A percentile compares a stretch with the other conserved stretches of the same genome.
Conservation (phyloP, 139 green algal species). For the Chlorella sorokiniana region DNA sequence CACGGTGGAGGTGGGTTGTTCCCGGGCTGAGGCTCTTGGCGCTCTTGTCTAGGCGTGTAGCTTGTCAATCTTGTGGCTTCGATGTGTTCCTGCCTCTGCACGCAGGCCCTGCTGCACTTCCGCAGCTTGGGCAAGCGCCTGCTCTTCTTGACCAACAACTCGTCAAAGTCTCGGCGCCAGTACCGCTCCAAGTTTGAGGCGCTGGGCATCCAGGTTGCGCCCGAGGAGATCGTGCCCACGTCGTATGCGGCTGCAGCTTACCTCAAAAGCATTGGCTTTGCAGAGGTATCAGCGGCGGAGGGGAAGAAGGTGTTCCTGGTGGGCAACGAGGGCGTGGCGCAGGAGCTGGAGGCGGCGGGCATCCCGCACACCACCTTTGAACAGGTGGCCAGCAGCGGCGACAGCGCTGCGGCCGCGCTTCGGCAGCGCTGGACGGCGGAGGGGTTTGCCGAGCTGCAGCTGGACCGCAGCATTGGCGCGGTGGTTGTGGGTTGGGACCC, state of each 20-base stretch:
- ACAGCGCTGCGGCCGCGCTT: constrained; percentile 7
- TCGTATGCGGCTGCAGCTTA: constrained; percentile 73
- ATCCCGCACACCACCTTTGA: constrained; percentile 39
- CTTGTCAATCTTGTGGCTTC: too few relatives aligned
- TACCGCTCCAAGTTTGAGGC: constrained; percentile 58
- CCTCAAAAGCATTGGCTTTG: constrained; percentile 57
- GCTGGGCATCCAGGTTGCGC: constrained; percentile 57
- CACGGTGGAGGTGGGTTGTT: constrained; percentile 30
- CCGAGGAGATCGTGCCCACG: constrained; percentile 63
- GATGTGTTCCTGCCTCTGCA: not conserved
- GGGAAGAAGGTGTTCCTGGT: constrained; percentile 56
- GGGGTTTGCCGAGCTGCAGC: constrained; percentile 26
- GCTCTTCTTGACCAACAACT: constrained; percentile 80
- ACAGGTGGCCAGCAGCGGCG: not conserved
- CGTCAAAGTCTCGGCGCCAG: constrained; percentile 40
- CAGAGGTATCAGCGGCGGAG: too few relatives aligned
- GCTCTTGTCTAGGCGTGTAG: not conserved
- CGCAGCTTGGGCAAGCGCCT: constrained; percentile 59
- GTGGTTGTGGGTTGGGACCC: constrained; percentile 63
- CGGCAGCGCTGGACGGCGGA: constrained; percentile 25
- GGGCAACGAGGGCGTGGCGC: constrained; percentile 47
- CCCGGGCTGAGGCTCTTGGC: not conserved
- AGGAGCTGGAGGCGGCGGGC: constrained; percentile 48
- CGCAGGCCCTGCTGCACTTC: constrained; percentile 54
- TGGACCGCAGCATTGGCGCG: constrained; percentile 62